These are phyloP conservation scores for Podila clonocystis DNA, from an alignment of 192 early-diverging fungal genomes.

Conservation along the genomic window DNA sequence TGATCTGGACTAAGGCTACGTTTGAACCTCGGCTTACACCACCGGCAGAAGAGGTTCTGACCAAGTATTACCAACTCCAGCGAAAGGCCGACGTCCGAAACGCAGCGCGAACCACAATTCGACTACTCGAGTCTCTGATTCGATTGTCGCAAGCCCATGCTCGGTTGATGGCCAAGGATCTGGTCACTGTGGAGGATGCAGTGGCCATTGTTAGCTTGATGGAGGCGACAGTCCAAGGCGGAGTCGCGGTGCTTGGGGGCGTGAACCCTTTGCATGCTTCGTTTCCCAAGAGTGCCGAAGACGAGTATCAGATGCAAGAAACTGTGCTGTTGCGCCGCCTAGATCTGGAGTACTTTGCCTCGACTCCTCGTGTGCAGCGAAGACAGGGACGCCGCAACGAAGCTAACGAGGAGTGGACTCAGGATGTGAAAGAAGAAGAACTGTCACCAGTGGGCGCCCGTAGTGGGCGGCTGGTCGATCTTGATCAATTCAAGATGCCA, in stretches of 20 bases:
- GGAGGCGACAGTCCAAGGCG: constrained; percentile 67
- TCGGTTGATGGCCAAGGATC: constrained; percentile 67
- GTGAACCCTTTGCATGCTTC: constrained; percentile 65
- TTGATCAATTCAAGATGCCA: too few relatives aligned
- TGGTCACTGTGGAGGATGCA: constrained; percentile 68
- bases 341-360: constrained; percentile 53
- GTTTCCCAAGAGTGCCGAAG: constrained; percentile 69
- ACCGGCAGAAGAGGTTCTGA: constrained; percentile 70
- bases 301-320: constrained; percentile 55
- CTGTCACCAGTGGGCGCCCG: too few relatives aligned
- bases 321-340: constrained; percentile 54
- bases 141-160: constrained; percentile 73
- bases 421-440: too few relatives aligned
- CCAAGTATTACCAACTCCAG: constrained; percentile 78
- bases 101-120: constrained; percentile 77
- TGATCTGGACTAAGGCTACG: constrained; percentile 64
- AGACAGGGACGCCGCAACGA: not conserved
- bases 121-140: constrained; percentile 71
- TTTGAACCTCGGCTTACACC: constrained; percentile 67
- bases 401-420: not conserved
- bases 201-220: constrained; percentile 68
- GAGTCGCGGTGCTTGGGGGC: constrained; percentile 59
- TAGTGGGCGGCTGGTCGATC: too few relatives aligned
- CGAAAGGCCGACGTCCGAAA: constrained; percentile 70
- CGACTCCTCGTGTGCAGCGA: not conserved